Conservation (phyloP, 2,329 filamentous ascomycete genomes). For the Magnaporthiopsis poae region DNA sequence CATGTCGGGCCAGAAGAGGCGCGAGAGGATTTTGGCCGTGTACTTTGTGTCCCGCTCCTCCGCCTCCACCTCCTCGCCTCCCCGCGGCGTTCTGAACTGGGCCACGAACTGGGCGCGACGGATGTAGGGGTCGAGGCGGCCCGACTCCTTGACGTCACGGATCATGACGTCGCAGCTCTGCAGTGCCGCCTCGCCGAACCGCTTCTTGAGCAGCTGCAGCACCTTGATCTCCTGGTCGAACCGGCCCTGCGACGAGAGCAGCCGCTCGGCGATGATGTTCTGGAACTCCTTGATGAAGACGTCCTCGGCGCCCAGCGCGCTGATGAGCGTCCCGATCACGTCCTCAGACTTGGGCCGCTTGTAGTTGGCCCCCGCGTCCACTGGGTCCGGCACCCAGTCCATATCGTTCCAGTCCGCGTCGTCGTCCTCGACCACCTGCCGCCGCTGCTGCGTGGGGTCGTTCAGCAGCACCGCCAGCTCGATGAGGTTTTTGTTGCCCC, state of each 20-base stretch:
- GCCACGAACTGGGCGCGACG: slow-evolving; percentile 33
- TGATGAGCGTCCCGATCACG: slow-evolving; percentile 79
- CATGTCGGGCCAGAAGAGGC: slow-evolving; percentile 85
- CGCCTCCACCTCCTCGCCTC: not conserved
- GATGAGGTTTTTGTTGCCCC: slow-evolving; percentile 38
- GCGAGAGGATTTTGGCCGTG: slow-evolving; percentile 77
- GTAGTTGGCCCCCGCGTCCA: slow-evolving; percentile 87
- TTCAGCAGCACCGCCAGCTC: slow-evolving; percentile 60
- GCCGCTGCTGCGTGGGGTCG: slow-evolving; percentile 46
- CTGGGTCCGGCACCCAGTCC: slow-evolving; percentile 84
- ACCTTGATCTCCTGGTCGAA: slow-evolving; percentile 76
- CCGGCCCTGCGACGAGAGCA: slow-evolving; percentile 53
- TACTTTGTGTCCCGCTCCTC: slow-evolving; percentile 29
- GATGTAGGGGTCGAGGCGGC: slow-evolving; percentile 60
- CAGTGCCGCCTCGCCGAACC: slow-evolving; percentile 74
- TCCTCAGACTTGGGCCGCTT: slow-evolving; percentile 81
- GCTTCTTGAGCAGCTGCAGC: slow-evolving; percentile 74
- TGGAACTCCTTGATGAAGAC: slow-evolving; percentile 92
- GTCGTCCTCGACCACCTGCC: slow-evolving; percentile 44
- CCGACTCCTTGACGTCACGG: slow-evolving; percentile 78
- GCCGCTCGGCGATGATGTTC: slow-evolving; percentile 72
- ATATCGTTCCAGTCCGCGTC: slow-evolving; percentile 86
- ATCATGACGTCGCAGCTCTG: slow-evolving; percentile 98
- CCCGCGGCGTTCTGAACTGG: slow-evolving; percentile 3
- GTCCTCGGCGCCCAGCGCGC: slow-evolving; percentile 78